Percentiles rank a stretch among this genome's conserved stretches.
These are phyloP conservation scores for Tulasnella sp. DNA, from an alignment of 768 basidiomycete genomes.

Conservation along the genomic window DNA sequence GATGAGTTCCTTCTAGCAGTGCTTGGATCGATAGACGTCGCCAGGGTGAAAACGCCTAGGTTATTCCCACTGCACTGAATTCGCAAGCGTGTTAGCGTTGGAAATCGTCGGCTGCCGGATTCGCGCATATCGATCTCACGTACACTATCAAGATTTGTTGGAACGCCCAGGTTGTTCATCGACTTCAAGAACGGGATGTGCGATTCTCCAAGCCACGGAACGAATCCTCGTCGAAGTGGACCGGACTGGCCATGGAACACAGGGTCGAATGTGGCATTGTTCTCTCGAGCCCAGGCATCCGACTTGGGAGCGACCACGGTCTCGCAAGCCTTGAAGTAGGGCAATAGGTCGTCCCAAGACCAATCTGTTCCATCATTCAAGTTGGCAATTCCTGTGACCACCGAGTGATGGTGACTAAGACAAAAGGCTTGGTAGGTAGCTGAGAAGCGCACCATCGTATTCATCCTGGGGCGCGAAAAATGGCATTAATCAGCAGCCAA, in stretches of 20 bases:
- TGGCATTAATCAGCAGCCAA: neutral
- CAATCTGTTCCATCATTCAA: constrained; percentile 13
- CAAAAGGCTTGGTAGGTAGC: neutral
- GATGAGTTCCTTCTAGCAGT: constrained; percentile 3
- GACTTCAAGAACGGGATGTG: constrained; percentile 17
- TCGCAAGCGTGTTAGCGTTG: too few species aligned
- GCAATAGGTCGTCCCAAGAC: constrained; percentile 8
- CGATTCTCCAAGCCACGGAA: constrained; percentile 5
- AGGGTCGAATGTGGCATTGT: constrained; percentile 15
- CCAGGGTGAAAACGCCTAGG: constrained; percentile 13
- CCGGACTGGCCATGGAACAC: constrained; percentile 15
- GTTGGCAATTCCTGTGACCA: constrained; percentile 14
- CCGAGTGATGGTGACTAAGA: neutral
- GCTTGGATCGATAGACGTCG: constrained; percentile 14
- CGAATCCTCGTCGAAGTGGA: constrained; percentile 7
- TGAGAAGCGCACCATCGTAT: constrained; percentile 14
- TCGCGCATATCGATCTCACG: neutral
- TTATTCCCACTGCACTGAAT: constrained; percentile 11
- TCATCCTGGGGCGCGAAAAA: constrained; percentile 14
- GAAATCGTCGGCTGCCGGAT: too few species aligned
- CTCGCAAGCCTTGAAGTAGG: constrained; percentile 13
- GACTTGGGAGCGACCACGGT: constrained; percentile 9
- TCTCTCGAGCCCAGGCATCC: constrained; percentile 7
- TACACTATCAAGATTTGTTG: constrained; percentile 14
- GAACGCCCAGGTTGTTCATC: constrained; percentile 14